Base-by-base conservation (phyloP, 2,329 filamentous ascomycete species). In the Aspergillus fischeri region DNA sequence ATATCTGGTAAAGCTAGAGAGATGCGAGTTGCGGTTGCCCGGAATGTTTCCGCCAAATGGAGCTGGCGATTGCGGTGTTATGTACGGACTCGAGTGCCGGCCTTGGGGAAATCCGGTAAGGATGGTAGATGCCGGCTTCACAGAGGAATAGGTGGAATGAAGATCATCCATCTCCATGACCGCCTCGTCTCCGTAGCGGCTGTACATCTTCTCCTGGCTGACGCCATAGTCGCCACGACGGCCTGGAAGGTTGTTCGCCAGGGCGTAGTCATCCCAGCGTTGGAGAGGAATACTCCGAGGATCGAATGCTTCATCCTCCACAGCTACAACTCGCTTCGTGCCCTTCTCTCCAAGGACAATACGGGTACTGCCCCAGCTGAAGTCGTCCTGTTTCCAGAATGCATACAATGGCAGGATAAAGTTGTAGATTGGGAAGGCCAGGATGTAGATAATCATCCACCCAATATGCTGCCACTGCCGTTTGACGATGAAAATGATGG, bases 331-430 rank as follows among this genome's bases (percentile, higher is more conserved):
- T 70, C 96, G 86, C 79, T 96, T 96, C 71, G 84, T 85, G 61
- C 92, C 93, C 74, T 93, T 91, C 75, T 99, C 94, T 58, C 92
- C 93, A 64, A 97, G 90, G 65, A 99, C 94, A 63, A 99, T 86
- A 84, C 94, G 92, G 1, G 94, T 99, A 78, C 94, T 97, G 82
- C 94, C 94, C 94, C 94, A 99, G 1, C 88, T 88, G 82, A 99
- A 99, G 78, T 99, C 93, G 76, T 99, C 94, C 75, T 97, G 92
- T 77, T 97, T 96, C 94, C 94, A 99, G 87, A 99, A 99, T 0
- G 93, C 96, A 80, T 97, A 99, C 62, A 99, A 79, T 0, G 94
- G 94, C 11, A 99, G 83, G 61, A 95, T 72, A 67, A 99, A 90
- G 3, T 89, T 94, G 80, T 93, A 97, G 66, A 99, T 89, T 0